phyloP scores from a whole-genome alignment of 257 asterid species.

The Leonotis leonurus region DNA sequence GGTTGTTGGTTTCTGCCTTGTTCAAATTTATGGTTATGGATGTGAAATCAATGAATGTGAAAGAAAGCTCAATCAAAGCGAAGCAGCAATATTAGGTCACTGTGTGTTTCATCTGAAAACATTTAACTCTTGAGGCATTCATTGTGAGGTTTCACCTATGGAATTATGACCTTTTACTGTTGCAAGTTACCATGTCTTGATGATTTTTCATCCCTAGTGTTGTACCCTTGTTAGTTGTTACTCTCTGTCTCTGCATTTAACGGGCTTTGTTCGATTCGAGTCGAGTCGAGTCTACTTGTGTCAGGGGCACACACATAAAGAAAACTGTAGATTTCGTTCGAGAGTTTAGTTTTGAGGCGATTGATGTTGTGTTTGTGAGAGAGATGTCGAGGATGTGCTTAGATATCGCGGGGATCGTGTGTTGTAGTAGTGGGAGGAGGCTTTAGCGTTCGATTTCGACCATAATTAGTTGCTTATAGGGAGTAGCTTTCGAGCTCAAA shows the following conservation, averaged over 20 bases:
- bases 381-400: too few species aligned
- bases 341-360: background rate
- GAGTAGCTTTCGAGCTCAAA: background rate
- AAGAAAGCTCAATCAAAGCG: background rate
- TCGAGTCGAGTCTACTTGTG: too few species aligned
- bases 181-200: background rate
- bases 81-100: conserved; percentile 16
- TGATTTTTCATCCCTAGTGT: background rate
- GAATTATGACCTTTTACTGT: background rate
- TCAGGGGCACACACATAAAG: too few species aligned
- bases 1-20: background rate
- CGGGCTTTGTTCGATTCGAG: background rate
- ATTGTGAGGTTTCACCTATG: background rate
- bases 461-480: background rate
- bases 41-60: conserved; percentile 1
- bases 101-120: background rate
- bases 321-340: background rate
- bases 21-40: background rate
- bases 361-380: background rate
- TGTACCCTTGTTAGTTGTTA: too few species aligned
- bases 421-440: background rate
- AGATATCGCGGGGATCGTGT: background rate
- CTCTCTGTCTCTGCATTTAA: background rate
- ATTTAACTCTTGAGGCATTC: conserved; percentile 8
- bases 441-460: background rate